These are phyloP conservation scores for Salvia miltiorrhiza DNA, from an alignment of 257 asterid species.

Conservation along the genomic window DNA sequence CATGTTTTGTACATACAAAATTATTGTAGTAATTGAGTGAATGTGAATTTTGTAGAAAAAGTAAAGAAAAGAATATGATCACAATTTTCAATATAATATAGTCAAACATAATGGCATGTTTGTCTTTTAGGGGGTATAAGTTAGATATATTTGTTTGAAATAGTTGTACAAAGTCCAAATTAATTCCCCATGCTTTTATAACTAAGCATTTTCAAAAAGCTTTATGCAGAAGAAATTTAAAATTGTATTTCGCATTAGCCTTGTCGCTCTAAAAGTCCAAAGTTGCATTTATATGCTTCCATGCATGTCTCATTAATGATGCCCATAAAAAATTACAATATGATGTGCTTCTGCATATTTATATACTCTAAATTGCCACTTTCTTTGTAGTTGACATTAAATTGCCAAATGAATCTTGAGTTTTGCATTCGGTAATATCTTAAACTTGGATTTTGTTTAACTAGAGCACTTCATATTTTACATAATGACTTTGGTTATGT, in stretches of 20 bases:
- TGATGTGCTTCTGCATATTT: background rate
- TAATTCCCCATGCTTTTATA: constrained; percentile 12
- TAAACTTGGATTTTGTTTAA: background rate
- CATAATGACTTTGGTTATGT: too few species aligned
- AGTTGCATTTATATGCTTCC: background rate
- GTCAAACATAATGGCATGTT: constrained; percentile 23
- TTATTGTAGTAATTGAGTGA: background rate
- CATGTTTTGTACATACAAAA: background rate
- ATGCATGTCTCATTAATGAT: background rate
- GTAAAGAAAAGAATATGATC: background rate
- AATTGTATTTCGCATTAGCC: constrained; percentile 4
- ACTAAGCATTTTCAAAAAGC: background rate
- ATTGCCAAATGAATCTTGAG: background rate
- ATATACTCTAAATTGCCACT: background rate
- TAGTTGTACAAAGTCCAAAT: background rate
- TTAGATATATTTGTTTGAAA: background rate
- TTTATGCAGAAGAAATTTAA: background rate
- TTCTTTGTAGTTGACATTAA: background rate
- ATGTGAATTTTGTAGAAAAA: background rate
- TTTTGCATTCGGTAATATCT: background rate
- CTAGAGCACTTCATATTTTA: background rate
- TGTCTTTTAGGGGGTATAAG: constrained; percentile 11
- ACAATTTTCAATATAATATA: background rate
- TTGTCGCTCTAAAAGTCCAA: constrained; percentile 10
- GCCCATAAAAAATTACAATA: background rate